These are phyloP conservation scores for Babesia divergens DNA, from an alignment of 169 alveolate genomes.

Conservation along the genomic window DNA sequence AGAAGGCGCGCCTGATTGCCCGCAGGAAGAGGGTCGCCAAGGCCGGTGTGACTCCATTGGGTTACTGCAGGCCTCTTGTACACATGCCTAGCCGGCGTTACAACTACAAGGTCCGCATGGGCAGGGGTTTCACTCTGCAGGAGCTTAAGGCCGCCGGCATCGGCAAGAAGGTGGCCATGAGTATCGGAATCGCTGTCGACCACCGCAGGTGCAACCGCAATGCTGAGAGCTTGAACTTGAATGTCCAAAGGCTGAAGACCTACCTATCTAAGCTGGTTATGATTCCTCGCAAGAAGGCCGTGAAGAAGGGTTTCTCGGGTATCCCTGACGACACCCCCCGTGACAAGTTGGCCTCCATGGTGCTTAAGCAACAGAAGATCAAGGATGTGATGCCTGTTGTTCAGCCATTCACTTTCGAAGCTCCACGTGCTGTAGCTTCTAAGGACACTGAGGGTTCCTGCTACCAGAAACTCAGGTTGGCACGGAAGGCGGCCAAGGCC, in stretches of 20 bases:
- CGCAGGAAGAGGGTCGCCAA: conserved; percentile 88
- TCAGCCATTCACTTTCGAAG: conserved; percentile 54
- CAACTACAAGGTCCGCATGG: conserved; percentile 93
- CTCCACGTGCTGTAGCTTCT: conserved; percentile 56
- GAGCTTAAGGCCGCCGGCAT: conserved; percentile 96
- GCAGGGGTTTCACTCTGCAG: conserved; percentile 98
- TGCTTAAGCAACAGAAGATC: conserved; percentile 58
- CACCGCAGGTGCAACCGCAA: conserved; percentile 95
- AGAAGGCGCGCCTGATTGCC: conserved; percentile 87
- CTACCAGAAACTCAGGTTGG: conserved; percentile 40
- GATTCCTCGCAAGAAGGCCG: conserved; percentile 90
- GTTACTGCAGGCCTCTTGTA: conserved; percentile 91
- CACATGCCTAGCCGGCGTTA: conserved; percentile 95
- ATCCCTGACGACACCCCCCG: conserved; percentile 87
- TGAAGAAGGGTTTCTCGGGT: conserved; percentile 95
- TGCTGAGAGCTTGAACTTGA: conserved; percentile 90
- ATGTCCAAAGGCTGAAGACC: conserved; percentile 93
- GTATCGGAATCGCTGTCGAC: conserved; percentile 98
- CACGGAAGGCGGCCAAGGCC: conserved; percentile 65
- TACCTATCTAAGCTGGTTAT: conserved; percentile 92
- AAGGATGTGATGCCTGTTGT: conserved; percentile 66
- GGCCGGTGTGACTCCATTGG: conserved; percentile 93
- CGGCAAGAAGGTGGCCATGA: conserved; percentile 90
- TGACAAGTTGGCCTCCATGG: conserved; percentile 70
- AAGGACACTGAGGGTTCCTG: conserved; percentile 30